Evolutionary conservation across 2,329 filamentous ascomycete genomes (phyloP), one percentile per base, ranked within the genome.

Genomic region (Diaporthe nobilis): DNA sequence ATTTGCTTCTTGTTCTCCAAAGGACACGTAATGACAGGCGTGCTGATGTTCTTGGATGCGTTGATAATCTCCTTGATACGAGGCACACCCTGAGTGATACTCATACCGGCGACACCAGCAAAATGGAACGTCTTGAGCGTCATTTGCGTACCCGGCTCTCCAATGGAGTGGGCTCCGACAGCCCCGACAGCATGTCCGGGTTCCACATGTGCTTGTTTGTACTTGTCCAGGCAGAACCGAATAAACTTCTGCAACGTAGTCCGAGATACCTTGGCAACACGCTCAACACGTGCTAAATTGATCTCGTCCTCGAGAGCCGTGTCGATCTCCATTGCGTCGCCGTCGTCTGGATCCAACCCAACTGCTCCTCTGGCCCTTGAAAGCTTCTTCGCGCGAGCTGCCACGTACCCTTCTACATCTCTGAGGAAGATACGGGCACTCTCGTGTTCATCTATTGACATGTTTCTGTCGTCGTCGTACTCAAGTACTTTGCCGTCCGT

Each of bases 51-150:
- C 83, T 95, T 98, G 12, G 95, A 98, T 8, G 97, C 97, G 85
- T 99, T 99, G 92, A 99, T 99, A 79, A 99, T 99, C 88, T 99
- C 97, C 86, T 99, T 99, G 88, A 99, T 99, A 92, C 97, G 96
- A 1, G 97, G 97, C 9, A 99, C 97, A 94, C 97, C 97, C 82
- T 98, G 95, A 0, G 97, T 99, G 82, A 99, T 98, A 90, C 95
- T 98, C 97, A 99, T 98, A 84, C 96, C 96, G 58, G 97, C 97
- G 78, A 99, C 97, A 94, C 97, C 97, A 82, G 97, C 97, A 88
- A 99, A 99, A 94, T 98, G 97, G 92, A 98, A 98, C 82, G 97
- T 98, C 87, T 98, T 98, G 78, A 99, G 87, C 1, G 97, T 99
- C 97, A 99, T 99, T 85, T 99, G 97, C 0, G 97, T 99, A 83